Evolutionary conservation across 2,329 filamentous ascomycete genomes (phyloP), one percentile per base, ranked within the genome.

Genomic region (Lachnellula arida): DNA sequence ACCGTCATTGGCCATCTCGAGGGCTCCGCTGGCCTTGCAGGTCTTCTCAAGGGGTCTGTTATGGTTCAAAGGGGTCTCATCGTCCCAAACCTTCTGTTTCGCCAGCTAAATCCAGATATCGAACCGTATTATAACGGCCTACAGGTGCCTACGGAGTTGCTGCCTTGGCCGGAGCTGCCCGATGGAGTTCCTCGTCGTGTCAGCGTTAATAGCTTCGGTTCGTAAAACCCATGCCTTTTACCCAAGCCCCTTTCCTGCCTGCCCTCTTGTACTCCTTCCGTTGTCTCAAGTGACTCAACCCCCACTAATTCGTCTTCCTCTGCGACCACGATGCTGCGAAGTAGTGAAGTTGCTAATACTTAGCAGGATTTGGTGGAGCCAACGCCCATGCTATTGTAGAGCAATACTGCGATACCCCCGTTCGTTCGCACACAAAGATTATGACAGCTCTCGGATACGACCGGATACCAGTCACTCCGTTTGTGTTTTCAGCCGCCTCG

Each of bases 1-100:
- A 64, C 64, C 5, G 58, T 61, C 54, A 57, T 69, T 35, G 67
- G 66, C 5, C 66, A 69, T 49, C 42, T 59, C 1, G 65, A 68
- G 58, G 60, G 59, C 22, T 49, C 56, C 23, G 56, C 57, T 53
- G 62, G 61, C 23, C 35, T 66, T 28, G 62, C 64, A 19, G 60
- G 57, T 25, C 19, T 64, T n/a, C 59, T 65, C 32, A 68, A 67
- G 49, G 51, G 54, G 3, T 55, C 62, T 7, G 46, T 69, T 14
- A 61, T 63, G 1, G 19, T 72, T 6, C 59, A 70, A 51, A 59
- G 63, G 12, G 58, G 55, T 1, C 2, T 2, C 3, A 49, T 54
- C n/a, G 44, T 46, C 3, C 44, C 52, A 2, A 60, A 57, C 34
- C 12, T 61, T n/a, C 54, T 50, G 5, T 60, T 61, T 42, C 48